Conservation (phyloP, 225 moss, liverwort and hornwort species). For the Bryoerythrophyllum caledonicum region DNA sequence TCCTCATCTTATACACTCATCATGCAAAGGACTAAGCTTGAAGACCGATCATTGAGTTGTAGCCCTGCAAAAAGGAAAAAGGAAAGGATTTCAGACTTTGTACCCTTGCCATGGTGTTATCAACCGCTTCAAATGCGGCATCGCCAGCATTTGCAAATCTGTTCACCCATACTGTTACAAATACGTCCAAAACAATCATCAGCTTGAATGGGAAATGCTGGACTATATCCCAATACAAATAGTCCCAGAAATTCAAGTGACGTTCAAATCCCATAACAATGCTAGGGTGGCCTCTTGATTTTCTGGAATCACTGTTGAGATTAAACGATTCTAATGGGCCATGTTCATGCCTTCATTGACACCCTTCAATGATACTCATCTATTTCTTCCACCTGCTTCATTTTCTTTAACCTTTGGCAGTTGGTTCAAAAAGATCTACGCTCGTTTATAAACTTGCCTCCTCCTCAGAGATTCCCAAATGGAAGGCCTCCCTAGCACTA, state of each 20-base stretch:
- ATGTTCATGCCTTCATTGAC: no score
- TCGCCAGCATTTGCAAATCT: slow-evolving; percentile 98
- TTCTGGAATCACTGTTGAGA: no score
- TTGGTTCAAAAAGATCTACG: no score
- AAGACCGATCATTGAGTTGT: neutral
- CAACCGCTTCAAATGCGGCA: slow-evolving; percentile 85
- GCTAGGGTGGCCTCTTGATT: no score
- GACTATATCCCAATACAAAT: neutral
- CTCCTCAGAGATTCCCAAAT: no score
- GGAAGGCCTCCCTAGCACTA: no score
- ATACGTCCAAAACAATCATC: slow-evolving; percentile 28
- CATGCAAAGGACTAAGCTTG: slow-evolving; percentile 1
- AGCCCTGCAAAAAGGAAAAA: slow-evolving; percentile 11
- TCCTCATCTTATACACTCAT: neutral
- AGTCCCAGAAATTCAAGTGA: neutral
- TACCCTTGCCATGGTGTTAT: slow-evolving; percentile 83
- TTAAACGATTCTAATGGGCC: no score
- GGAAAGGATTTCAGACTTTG: neutral
- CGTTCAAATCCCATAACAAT: no score
- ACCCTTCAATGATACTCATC: no score
- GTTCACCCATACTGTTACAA: slow-evolving; percentile 89
- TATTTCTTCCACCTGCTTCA: no score
- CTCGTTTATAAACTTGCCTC: no score
- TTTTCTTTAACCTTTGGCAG: no score
- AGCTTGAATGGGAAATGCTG: slow-evolving; percentile 6